These are phyloP conservation scores for Aspergillus taichungensis DNA, from an alignment of 495 filamentous ascomycete species.

Conservation along the genomic window DNA sequence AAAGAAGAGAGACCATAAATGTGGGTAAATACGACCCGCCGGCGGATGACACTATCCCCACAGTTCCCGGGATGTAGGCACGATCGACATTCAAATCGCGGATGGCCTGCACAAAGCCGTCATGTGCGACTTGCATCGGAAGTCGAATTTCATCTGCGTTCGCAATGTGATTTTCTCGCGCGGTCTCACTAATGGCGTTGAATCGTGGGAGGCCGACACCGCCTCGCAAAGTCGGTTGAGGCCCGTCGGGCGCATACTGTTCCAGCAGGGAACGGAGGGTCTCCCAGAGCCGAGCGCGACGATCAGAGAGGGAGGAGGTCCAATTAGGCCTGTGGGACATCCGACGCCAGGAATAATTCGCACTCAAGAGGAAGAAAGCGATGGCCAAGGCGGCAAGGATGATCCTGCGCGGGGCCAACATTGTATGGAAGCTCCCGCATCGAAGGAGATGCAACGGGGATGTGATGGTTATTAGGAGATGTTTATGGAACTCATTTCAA, in stretches of 20 bases:
- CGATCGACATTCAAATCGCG: conserved; percentile 3
- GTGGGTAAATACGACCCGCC: conserved; percentile 23
- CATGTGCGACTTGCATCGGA: conserved; percentile 21
- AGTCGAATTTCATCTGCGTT: conserved; percentile 11
- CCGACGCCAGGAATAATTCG: too few relatives aligned
- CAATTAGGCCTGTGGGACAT: neutral
- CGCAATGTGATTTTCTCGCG: conserved; percentile 11
- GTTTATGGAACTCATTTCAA: too few relatives aligned
- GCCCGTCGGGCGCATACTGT: conserved; percentile 12
- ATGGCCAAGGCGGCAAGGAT: too few relatives aligned
- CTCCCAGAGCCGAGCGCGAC: conserved; percentile 6
- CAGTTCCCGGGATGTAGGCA: conserved; percentile 20
- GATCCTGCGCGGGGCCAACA: too few relatives aligned
- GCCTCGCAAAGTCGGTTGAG: conserved; percentile 3
- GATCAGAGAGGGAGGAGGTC: neutral
- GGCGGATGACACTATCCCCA: conserved; percentile 39
- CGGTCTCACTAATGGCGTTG: conserved; percentile 7
- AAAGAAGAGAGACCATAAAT: conserved; percentile 31
- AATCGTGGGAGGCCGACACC: conserved; percentile 8
- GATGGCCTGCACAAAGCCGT: conserved; percentile 23
- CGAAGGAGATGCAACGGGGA: too few relatives aligned
- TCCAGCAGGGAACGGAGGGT: conserved; percentile 12
- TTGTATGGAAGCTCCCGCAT: too few relatives aligned
- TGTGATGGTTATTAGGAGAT: too few relatives aligned
- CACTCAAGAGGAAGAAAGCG: too few relatives aligned